A percentile compares a stretch with the other conserved stretches of the same genome.
phyloP scores from a whole-genome alignment of 768 basidiomycete species.

The Amylocystis lapponica region DNA sequence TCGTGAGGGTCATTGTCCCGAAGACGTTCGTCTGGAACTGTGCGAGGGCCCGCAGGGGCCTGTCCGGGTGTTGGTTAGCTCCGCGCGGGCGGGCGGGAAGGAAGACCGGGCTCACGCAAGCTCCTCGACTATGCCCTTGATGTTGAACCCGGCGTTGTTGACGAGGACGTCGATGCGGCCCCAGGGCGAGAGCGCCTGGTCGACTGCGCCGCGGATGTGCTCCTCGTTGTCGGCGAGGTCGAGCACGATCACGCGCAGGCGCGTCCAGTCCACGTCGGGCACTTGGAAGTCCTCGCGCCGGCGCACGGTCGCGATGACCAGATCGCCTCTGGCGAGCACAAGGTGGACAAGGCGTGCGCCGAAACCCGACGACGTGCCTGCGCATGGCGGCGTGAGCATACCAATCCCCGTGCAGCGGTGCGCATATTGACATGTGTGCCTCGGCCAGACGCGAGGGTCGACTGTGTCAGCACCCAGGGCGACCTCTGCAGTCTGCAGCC shows the following conservation, averaged over 20 bases:
- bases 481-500: too few relatives aligned
- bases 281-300: slow-evolving; percentile 25
- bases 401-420: too few relatives aligned
- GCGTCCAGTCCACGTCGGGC: slow-evolving; percentile 12
- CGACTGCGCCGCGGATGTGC: slow-evolving; percentile 25
- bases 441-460: too few relatives aligned
- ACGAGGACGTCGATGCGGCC: slow-evolving; percentile 34
- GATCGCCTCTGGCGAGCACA: slow-evolving; percentile 40
- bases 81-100: neutral
- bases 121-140: slow-evolving; percentile 36
- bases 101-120: slow-evolving; percentile 30
- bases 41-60: slow-evolving; percentile 27
- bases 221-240: slow-evolving; percentile 31
- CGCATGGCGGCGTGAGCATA: too few relatives aligned
- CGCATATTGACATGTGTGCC: too few relatives aligned
- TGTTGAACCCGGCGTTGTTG: slow-evolving; percentile 43
- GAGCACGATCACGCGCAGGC: slow-evolving; percentile 28
- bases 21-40: slow-evolving; percentile 41
- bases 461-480: too few relatives aligned
- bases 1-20: slow-evolving; percentile 38
- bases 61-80: slow-evolving; percentile 10
- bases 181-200: slow-evolving; percentile 27
- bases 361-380: slow-evolving; percentile 34
- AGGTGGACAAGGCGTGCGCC: slow-evolving; percentile 33
- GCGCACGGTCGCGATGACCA: slow-evolving; percentile 43